Percentiles rank a stretch among this genome's conserved stretches.
Evolutionary conservation across 148 eudicot genomes (phyloP).

Genomic region (Cornus suecica): DNA sequence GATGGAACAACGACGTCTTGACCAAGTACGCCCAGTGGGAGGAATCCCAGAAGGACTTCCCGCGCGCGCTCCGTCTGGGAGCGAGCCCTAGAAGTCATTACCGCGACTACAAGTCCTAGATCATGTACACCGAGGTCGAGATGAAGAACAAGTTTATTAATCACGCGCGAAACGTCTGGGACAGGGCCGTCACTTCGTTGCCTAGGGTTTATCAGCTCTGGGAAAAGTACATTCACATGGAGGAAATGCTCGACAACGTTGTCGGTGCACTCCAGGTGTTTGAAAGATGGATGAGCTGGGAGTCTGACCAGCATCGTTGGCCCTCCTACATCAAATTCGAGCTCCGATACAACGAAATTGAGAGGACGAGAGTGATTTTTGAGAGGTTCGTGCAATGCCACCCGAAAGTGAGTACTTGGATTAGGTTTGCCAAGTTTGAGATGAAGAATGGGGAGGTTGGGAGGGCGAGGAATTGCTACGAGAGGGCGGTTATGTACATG

Average conservation of each 20-base stretch:
- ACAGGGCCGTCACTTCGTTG: slow-evolving; percentile 59
- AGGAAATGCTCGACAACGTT: slow-evolving; percentile 79
- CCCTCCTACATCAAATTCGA: slow-evolving; percentile 77
- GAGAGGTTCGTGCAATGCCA: slow-evolving; percentile 75
- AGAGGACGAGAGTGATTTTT: slow-evolving; percentile 67
- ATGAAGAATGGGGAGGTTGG: slow-evolving; percentile 85
- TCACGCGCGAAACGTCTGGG: too few species aligned
- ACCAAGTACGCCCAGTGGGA: slow-evolving; percentile 95
- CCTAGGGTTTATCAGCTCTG: slow-evolving; percentile 88
- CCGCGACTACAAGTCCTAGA: slow-evolving; percentile 64
- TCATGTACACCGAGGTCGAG: slow-evolving; percentile 79
- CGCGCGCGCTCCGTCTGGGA: slow-evolving; percentile 91
- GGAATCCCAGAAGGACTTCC: slow-evolving; percentile 76
- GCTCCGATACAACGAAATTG: slow-evolving; percentile 80
- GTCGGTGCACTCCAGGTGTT: slow-evolving; percentile 82
- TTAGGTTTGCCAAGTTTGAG: slow-evolving; percentile 80
- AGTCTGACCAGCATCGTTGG: slow-evolving; percentile 94
- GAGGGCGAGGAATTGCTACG: slow-evolving; percentile 74
- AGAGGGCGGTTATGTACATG: too few species aligned
- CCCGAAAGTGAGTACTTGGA: slow-evolving; percentile 76
- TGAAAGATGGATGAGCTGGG: slow-evolving; percentile 91
- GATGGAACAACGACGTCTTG: slow-evolving; percentile 84
- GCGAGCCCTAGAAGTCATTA: slow-evolving; percentile 75
- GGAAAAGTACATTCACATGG: slow-evolving; percentile 98
- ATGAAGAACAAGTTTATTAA: too few species aligned